Evolutionary conservation across 495 filamentous ascomycete species (phyloP).

Genomic region (Corynascus novoguineensis): DNA sequence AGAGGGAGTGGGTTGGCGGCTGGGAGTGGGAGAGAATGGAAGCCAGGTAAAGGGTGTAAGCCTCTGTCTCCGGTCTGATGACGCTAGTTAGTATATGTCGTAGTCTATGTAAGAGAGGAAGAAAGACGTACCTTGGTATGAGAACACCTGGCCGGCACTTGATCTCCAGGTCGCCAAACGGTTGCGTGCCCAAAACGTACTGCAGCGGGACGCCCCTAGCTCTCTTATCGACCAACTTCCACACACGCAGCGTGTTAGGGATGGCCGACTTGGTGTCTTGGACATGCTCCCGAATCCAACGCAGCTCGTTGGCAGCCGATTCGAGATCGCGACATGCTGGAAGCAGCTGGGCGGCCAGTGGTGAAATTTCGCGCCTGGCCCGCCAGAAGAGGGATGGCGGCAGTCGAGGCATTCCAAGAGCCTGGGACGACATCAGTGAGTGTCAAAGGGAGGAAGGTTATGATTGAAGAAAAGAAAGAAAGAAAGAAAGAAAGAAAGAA

Average conservation of each 20-base stretch:
- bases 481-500: neutral
- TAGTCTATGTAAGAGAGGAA: neutral
- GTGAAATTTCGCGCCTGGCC: constrained; percentile 49
- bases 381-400: constrained; percentile 50
- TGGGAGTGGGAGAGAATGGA: constrained; percentile 32
- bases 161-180: constrained; percentile 81
- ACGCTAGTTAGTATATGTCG: neutral
- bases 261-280: constrained; percentile 10
- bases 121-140: constrained; percentile 62
- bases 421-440: neutral
- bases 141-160: constrained; percentile 67
- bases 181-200: constrained; percentile 84
- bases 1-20: constrained; percentile 32
- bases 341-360: constrained; percentile 62
- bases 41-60: constrained; percentile 56
- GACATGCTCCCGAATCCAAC: constrained; percentile 71
- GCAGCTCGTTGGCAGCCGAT: constrained; percentile 71
- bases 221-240: constrained; percentile 51
- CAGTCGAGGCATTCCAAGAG: constrained; percentile 69
- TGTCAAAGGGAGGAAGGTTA: neutral
- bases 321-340: constrained; percentile 59
- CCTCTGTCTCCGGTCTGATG: constrained; percentile 60
- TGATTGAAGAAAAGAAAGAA: neutral
- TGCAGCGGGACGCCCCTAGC: constrained; percentile 70
- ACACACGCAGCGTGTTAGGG: constrained; percentile 29